Evolutionary conservation across 2,329 filamentous ascomycete genomes (phyloP).

Genomic region (Paraconiothyrium brasiliense): DNA sequence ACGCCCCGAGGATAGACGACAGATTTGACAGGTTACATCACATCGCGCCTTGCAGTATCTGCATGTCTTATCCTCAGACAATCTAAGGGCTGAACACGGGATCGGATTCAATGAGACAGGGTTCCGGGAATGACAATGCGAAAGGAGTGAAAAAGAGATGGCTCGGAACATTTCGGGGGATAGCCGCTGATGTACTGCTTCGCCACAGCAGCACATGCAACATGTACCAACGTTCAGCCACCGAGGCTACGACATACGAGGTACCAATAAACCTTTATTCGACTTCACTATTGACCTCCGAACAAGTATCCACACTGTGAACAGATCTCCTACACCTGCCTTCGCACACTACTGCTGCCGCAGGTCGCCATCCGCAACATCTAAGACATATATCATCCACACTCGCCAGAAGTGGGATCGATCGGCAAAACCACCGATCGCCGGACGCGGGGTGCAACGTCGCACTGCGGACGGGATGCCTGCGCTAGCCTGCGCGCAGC

Average conservation of each 20-base stretch:
- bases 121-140: conserved; percentile 7
- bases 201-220: conserved; percentile 13
- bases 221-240: neutral
- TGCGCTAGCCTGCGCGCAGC: conserved; percentile 14
- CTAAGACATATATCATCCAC: conserved; percentile 22
- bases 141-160: conserved; percentile 8
- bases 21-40: conserved; percentile 42
- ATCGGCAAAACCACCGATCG: conserved; percentile 18
- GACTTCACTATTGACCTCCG: conserved; percentile 8
- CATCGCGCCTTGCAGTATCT: conserved; percentile 24
- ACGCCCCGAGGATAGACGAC: conserved; percentile 17
- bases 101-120: conserved; percentile 11
- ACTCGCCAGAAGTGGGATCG: conserved; percentile 15
- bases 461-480: conserved; percentile 12
- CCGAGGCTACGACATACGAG: conserved; percentile 9
- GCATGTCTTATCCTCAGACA: conserved; percentile 25
- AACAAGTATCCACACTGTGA: neutral
- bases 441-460: conserved; percentile 21
- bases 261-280: conserved; percentile 14
- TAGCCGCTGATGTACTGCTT: conserved; percentile 9
- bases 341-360: neutral
- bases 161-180: conserved; percentile 6
- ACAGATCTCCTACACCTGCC: neutral
- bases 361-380: conserved; percentile 13
- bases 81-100: conserved; percentile 18